Evolutionary conservation across 2,329 filamentous ascomycete genomes (phyloP).

Genomic region (Calonectria pauciramosa): DNA sequence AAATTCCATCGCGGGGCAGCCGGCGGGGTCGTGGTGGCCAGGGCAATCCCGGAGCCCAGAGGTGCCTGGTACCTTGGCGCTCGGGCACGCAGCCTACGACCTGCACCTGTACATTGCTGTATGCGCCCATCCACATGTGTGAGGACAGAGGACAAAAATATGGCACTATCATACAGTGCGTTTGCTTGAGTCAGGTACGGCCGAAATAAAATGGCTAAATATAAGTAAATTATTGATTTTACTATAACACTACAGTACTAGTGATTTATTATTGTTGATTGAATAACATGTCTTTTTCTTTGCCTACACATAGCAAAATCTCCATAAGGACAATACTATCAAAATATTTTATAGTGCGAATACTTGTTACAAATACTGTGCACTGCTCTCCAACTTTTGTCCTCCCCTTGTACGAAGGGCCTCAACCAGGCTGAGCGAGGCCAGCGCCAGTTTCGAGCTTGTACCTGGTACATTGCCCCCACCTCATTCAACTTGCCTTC

Average conservation of each 20-base stretch:
- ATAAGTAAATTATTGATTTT: background rate
- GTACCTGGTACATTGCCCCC: constrained; percentile 43
- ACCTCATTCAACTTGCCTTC: constrained; percentile 23
- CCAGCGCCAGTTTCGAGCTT: background rate
- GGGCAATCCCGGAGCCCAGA: constrained; percentile 22
- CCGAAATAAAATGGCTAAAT: background rate
- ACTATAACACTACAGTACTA: background rate
- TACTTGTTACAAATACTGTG: background rate
- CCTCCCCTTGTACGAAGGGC: background rate
- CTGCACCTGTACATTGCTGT: background rate
- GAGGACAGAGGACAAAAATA: background rate
- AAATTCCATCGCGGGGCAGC: constrained; percentile 50
- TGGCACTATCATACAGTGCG: background rate
- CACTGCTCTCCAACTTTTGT: background rate
- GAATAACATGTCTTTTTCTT: background rate
- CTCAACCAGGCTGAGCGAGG: constrained; percentile 2
- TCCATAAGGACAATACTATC: background rate
- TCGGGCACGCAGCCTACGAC: constrained; percentile 14
- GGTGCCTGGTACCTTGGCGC: constrained; percentile 38
- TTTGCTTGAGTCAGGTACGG: background rate
- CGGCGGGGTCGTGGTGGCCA: constrained; percentile 23
- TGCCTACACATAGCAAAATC: background rate
- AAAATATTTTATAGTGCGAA: background rate
- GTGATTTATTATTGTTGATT: background rate
- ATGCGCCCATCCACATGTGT: background rate